Percentiles rank a stretch among this genome's conserved stretches.
These are phyloP conservation scores for Irpex lacteus DNA, from an alignment of 1,284 basidiomycete species.

Conservation along the genomic window DNA sequence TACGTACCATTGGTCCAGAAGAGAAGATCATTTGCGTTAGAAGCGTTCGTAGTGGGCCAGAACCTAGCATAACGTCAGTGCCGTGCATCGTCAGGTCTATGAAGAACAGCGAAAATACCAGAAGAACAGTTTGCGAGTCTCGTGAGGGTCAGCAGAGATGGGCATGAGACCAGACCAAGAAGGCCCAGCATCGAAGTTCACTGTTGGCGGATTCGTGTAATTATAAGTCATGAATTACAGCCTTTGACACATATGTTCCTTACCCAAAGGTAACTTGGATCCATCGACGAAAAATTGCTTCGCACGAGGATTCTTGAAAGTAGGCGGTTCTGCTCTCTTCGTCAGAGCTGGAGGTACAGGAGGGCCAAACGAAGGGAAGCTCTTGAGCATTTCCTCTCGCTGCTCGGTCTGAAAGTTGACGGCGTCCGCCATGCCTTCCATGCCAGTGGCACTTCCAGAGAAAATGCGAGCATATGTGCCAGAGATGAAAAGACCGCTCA, in stretches of 20 bases:
- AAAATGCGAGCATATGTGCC: slow-evolving; percentile 10
- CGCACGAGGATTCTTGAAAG: slow-evolving; percentile 31
- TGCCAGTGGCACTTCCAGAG: slow-evolving; percentile 28
- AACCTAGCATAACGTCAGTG: slow-evolving; percentile 26
- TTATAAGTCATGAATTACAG: not conserved
- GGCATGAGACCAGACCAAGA: slow-evolving; percentile 40
- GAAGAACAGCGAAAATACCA: slow-evolving; percentile 26
- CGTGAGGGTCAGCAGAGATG: slow-evolving; percentile 32
- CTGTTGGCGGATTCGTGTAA: slow-evolving; percentile 15
- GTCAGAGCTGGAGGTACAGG: slow-evolving; percentile 16
- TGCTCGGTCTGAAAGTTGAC: slow-evolving; percentile 48
- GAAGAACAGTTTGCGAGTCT: slow-evolving; percentile 44
- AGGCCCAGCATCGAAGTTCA: slow-evolving; percentile 38
- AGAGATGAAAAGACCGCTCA: not conserved
- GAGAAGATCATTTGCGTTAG: slow-evolving; percentile 45
- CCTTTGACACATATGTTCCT: slow-evolving; percentile 19
- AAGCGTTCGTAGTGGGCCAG: slow-evolving; percentile 45
- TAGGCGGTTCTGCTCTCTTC: slow-evolving; percentile 26
- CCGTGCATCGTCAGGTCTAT: not conserved
- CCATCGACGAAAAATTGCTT: slow-evolving; percentile 32
- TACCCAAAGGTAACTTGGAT: slow-evolving; percentile 31
- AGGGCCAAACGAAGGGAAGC: slow-evolving; percentile 36
- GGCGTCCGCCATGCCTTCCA: slow-evolving; percentile 41
- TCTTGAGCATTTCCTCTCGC: slow-evolving; percentile 36
- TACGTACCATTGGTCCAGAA: slow-evolving; percentile 41